phyloP scores from a whole-genome alignment of 176 grass and related monocot genomes.

The Ampelocalamus luodianensis region DNA sequence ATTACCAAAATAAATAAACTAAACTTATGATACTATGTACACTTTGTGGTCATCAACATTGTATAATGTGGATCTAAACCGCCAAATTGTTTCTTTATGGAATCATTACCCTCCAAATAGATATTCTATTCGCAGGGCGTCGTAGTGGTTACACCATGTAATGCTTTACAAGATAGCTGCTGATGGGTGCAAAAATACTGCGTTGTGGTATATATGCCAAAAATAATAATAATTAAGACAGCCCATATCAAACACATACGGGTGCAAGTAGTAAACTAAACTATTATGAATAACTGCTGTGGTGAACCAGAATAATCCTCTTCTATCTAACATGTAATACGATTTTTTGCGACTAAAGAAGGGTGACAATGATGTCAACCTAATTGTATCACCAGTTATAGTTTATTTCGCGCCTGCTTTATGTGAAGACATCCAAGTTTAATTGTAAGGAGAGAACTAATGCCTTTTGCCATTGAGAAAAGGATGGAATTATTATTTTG shows the following conservation, averaged over 20 bases:
- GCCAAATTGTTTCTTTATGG: background rate
- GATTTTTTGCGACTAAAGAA: background rate
- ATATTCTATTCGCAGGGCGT: background rate
- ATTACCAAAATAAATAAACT: background rate
- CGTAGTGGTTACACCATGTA: background rate
- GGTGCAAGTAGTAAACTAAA: background rate
- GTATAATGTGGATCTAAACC: background rate
- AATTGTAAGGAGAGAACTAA: background rate
- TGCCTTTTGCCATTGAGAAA: conserved; percentile 3
- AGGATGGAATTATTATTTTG: background rate
- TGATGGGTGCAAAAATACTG: no score
- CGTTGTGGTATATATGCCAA: background rate
- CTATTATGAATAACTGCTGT: background rate
- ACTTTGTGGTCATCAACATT: background rate
- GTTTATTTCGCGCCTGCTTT: background rate
- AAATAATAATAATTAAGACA: background rate
- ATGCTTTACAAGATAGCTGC: background rate
- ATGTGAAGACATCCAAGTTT: background rate
- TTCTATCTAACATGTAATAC: background rate
- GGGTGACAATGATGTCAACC: background rate
- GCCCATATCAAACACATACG: background rate
- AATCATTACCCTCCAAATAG: background rate
- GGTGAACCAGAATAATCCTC: background rate
- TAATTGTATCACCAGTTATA: background rate
- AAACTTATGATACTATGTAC: background rate